Base-by-base conservation (phyloP, 495 filamentous ascomycete genomes). In the Melanomma pulvis-pyrius region DNA sequence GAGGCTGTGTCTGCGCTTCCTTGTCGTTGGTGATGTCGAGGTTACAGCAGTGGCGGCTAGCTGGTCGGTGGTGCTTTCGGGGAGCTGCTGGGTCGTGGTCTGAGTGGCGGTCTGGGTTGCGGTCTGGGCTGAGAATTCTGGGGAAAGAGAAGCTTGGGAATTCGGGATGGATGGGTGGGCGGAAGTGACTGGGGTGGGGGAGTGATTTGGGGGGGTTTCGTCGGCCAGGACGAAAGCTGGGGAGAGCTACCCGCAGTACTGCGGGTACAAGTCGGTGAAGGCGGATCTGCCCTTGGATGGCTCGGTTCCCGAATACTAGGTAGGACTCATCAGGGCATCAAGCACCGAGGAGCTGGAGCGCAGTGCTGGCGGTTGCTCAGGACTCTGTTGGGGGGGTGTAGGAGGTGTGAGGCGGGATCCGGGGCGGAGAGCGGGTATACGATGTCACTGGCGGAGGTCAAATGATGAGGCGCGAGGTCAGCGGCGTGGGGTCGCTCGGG, bases 161-260 rank as follows among this genome's bases (percentile, higher is more conserved):
- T 61, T 75, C 75, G 78, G 63, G 41, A 69, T 71, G 78, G 72
- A 62, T 77, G 86, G 84, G 80, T 80, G 74, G 84, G 85, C 86
- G 85, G 86, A 74, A 77, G 81, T 74, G 83, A 80, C 75, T 79
- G 80, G 82, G 80, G 84, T 76, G 71, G 78, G 72, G 60, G 75
- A 74, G 69, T 77, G 25, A n/a, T 17, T 76, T 59, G 76, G 74
- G 69, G 80, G 71, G 70, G 68, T 73, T 78, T 85, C 78, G 82
- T 84, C 77, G 79, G 85, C 87, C 87, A 89, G 87, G 81, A 85
- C 86, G 85, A 83, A 79, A 52, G 65, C 58, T 70, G 51, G 66
- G 34, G 21, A 39, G 32, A 19, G 56, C 55, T 63, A 59, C 61
- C 58, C 65, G 63, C 65, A 67, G 30, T 46, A 47, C 13, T 55